Base-by-base conservation (phyloP, 257 asterid species). In the Primulina tabacum region DNA sequence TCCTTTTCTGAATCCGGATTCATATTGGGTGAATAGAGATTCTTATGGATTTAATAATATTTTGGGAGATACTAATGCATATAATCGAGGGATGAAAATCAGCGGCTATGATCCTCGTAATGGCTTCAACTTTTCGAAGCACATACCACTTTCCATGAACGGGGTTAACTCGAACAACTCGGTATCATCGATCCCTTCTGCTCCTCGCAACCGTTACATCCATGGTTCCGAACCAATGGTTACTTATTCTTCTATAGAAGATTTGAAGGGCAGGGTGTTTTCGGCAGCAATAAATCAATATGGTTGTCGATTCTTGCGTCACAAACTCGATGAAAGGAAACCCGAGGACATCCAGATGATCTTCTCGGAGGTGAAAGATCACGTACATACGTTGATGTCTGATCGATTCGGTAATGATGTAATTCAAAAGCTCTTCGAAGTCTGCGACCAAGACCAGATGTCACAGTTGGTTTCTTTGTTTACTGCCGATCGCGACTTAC, bases 381-480 rank as follows among this genome's bases (percentile, higher is more conserved):
- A 75, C 50, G 56, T 81, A 18, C 68, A 72, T 63, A 81, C 77
- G 24, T 73, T 84, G 26, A 77, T 77, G 83, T 21, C 65, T 72
- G 82, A 84, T 72, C 89, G 80, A 17, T 81, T 79, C 43, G 86
- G 80, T 4, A 81, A 73, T 66, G 72, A 73, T 29, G 79, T 84
- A 7, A 69, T 84, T 26, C 89, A 81, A 70, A 84, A 84, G 63
- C n/a, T 81, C 38, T 50, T 84, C 60, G 80, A 78, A 11, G 81
- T 77, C 52, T 84, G 89, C 81, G 60, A 50, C 33, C 81, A 84
- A 68, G 77, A 75, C 8, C 89, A 84, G 40, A 81, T 70, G 55
- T 58, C 74, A 30, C 73, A 68, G 53, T 65, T 84, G 57, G 81
- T 79, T 67, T 61, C 65, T 5, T 62, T 43, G 77, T 75, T 77